Evolutionary conservation across 495 filamentous ascomycete species (phyloP).

Genomic region (Evernia prunastri): DNA sequence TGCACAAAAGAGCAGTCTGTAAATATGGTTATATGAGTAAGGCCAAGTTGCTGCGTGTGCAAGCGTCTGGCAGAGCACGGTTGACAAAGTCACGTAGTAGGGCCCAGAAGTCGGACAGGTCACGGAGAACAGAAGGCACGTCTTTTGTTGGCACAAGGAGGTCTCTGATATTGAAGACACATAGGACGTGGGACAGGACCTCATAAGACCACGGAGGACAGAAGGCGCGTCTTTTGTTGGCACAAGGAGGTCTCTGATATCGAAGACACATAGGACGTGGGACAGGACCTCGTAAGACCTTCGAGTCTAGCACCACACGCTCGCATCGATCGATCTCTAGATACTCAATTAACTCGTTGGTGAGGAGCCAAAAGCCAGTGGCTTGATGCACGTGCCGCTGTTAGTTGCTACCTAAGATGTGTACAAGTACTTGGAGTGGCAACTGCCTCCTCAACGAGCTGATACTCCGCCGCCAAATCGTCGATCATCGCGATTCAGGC

Average conservation of each 20-base stretch:
- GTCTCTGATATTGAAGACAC: neutral
- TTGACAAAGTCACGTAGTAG: no score
- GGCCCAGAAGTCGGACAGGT: no score
- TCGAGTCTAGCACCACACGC: neutral
- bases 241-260: neutral
- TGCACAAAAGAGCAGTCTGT: no score
- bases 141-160: neutral
- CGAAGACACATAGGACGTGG: neutral
- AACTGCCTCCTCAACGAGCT: neutral
- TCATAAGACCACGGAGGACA: no score
- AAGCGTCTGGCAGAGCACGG: no score
- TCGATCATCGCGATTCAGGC: neutral
- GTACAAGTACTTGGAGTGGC: neutral
- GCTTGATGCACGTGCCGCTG: neutral
- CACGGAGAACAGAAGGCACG: neutral
- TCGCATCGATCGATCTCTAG: neutral
- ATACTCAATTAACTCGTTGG: neutral
- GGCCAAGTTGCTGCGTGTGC: no score
- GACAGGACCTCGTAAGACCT: neutral
- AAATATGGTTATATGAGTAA: no score
- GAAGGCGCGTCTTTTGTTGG: neutral
- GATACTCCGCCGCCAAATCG: neutral
- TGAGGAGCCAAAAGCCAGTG: neutral
- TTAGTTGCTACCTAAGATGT: neutral
- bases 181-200: neutral